Percentiles rank a stretch among this genome's conserved stretches.
phyloP scores from a whole-genome alignment of 2,329 filamentous ascomycete species.

The Neurospora sp. region DNA sequence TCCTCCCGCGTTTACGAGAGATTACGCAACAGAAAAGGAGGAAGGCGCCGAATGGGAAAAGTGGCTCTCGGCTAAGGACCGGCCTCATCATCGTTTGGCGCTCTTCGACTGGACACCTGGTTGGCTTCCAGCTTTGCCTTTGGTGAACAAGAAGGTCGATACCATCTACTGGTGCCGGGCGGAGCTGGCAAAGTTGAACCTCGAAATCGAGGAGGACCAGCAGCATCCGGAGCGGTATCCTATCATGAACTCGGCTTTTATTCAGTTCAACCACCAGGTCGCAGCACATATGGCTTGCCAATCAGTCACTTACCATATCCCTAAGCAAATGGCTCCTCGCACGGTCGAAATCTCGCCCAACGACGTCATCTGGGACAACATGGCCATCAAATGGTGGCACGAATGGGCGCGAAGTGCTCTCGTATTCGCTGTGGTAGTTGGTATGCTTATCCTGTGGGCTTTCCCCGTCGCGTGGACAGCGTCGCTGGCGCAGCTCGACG shows the following conservation, averaged over 20 bases:
- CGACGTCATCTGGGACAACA: constrained; percentile 94
- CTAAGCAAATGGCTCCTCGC: constrained; percentile 86
- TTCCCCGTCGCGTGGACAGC: constrained; percentile 86
- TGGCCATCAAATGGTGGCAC: constrained; percentile 93
- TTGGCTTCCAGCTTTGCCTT: constrained; percentile 72
- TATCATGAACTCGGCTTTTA: constrained; percentile 91
- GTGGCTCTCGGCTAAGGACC: constrained; percentile 71
- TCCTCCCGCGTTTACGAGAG: constrained; percentile 50
- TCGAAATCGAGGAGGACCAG: constrained; percentile 89
- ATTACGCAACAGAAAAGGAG: constrained; percentile 50
- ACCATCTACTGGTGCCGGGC: constrained; percentile 86
- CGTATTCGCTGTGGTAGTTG: constrained; percentile 56
- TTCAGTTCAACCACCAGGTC: constrained; percentile 97
- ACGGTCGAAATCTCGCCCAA: constrained; percentile 88
- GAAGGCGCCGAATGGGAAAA: constrained; percentile 67
- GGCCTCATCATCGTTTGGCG: constrained; percentile 74
- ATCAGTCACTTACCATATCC: constrained; percentile 79
- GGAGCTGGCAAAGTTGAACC: constrained; percentile 76
- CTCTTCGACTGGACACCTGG: constrained; percentile 40
- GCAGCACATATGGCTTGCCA: constrained; percentile 98
- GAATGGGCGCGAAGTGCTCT: constrained; percentile 63
- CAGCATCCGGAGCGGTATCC: constrained; percentile 77
- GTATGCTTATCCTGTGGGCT: constrained; percentile 81
- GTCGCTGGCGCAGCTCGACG: constrained; percentile 66
- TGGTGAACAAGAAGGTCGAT: constrained; percentile 84